phyloP scores from a whole-genome alignment of 352 stramenopile species.

The Globisporangium sylvaticum region DNA sequence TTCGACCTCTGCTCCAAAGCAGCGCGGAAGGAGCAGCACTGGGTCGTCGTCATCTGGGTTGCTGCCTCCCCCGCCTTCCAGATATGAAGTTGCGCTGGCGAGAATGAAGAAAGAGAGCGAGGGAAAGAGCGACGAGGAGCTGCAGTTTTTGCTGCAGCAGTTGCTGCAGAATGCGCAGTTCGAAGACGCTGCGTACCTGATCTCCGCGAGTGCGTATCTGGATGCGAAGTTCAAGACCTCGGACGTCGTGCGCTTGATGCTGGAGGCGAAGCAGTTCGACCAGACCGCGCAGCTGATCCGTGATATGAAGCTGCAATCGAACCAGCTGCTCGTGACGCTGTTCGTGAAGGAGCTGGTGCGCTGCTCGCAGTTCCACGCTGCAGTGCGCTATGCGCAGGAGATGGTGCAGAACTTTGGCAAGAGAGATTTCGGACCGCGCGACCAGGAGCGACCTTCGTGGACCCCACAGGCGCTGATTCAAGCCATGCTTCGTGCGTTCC shows the following conservation, averaged over 20 bases:
- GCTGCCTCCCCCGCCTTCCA: conserved; percentile 3
- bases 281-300: conserved; percentile 70
- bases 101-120: conserved; percentile 27
- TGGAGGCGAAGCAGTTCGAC: conserved; percentile 58
- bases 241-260: conserved; percentile 75
- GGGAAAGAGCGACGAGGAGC: conserved; percentile 39
- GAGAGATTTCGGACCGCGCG: conserved; percentile 21
- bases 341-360: conserved; percentile 80
- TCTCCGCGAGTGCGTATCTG: conserved; percentile 31
- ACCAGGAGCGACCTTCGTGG: conserved; percentile 46
- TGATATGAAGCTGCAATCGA: conserved; percentile 60
- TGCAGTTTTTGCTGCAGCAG: conserved; percentile 54
- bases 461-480: conserved; percentile 78
- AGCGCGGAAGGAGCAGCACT: conserved; percentile 12
- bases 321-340: conserved; percentile 77
- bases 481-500: conserved; percentile 75
- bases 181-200: conserved; percentile 66
- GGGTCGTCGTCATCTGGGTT: not conserved
- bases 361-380: conserved; percentile 56
- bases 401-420: conserved; percentile 75
- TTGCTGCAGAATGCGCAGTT: conserved; percentile 43
- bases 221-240: conserved; percentile 68
- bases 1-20: conserved; percentile 16
- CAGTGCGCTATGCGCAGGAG: conserved; percentile 73
- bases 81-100: conserved; percentile 30